Base-by-base conservation (phyloP, 1,139 yeast species). In the Saccharomyces pastorianus region DNA sequence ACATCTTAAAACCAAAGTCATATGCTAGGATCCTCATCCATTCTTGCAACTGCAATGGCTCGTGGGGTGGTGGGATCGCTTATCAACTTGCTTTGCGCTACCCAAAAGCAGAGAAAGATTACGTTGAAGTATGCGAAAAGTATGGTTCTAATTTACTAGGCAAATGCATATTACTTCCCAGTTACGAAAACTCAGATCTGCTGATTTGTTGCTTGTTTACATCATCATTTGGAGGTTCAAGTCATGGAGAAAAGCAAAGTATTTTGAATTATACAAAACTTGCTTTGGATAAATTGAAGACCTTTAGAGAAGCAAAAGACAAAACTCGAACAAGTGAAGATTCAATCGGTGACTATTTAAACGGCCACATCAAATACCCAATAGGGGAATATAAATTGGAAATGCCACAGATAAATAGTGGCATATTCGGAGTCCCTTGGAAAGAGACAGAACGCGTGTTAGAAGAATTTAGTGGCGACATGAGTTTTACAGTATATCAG, bases 361-460 rank as follows among this genome's bases (percentile, higher is more conserved):
- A 44, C 6, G 28, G 49, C 54, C n/a, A 47, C 28, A 47, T 53
- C 13, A 53, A 56, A 13, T 48, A 50, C 11, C 53, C 52, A 9
- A 49, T 64, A 11, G 41, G 31, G 17, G 56, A 65, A 2, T 57
- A 59, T 14, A 61, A 63, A 4, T 51, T 85, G 4, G 76, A 76
- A 59, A 82, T 88, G 84, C 96, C 96, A 29, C 78, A 80, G 67
- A 87, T 88, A 61, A 88, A 88, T 63, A 81, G 95, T 9, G 95
- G 96, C 0, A 77, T 88, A 6, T 88, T 88, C 67, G 78, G 78
- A 1, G 91, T 86, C 1, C 95, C 95, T 0, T 88, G 95, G 96
- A 77, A 74, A 32, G 62, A 76, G 6, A 87, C 95, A 0, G 93
- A 81, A 62, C 64, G 58, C 8, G 79, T 78, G 0, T 65, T 87